phyloP scores from a whole-genome alignment of 192 early-diverging fungal genomes.

The Backusella liffmaniae region DNA sequence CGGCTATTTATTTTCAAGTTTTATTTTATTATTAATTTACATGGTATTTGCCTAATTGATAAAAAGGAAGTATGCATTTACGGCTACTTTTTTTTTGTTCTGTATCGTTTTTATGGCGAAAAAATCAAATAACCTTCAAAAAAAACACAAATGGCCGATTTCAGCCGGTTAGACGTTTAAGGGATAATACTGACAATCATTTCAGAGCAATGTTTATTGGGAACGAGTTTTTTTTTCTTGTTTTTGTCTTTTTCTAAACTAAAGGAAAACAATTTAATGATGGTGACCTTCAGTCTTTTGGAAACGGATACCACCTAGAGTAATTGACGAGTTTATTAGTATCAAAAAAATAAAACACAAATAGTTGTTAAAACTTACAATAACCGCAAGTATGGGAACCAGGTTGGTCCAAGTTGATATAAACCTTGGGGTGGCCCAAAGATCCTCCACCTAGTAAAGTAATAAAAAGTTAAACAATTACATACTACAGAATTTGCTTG shows the following conservation, averaged over 20 bases:
- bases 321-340: not conserved
- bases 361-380: slow-evolving; percentile 51
- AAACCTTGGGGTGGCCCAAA: slow-evolving; percentile 93
- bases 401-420: slow-evolving; percentile 81
- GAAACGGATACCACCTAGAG: slow-evolving; percentile 26
- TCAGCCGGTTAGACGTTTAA: too few relatives aligned
- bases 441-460: slow-evolving; percentile 68
- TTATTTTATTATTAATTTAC: too few relatives aligned
- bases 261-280: slow-evolving; percentile 1
- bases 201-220: not conserved
- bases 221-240: not conserved
- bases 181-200: not conserved
- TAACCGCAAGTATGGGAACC: slow-evolving; percentile 77
- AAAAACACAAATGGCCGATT: too few relatives aligned
- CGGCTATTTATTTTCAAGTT: too few relatives aligned
- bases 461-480: slow-evolving; percentile 3
- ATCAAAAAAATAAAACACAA: not conserved
- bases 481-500: not conserved
- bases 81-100: too few relatives aligned
- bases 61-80: too few relatives aligned
- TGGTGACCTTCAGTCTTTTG: slow-evolving; percentile 25
- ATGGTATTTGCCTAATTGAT: too few relatives aligned
- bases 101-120: too few relatives aligned
- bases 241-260: not conserved
- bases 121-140: too few relatives aligned